phyloP scores from a whole-genome alignment of 2,329 filamentous ascomycete species.

The Lecanicillium sp. region DNA sequence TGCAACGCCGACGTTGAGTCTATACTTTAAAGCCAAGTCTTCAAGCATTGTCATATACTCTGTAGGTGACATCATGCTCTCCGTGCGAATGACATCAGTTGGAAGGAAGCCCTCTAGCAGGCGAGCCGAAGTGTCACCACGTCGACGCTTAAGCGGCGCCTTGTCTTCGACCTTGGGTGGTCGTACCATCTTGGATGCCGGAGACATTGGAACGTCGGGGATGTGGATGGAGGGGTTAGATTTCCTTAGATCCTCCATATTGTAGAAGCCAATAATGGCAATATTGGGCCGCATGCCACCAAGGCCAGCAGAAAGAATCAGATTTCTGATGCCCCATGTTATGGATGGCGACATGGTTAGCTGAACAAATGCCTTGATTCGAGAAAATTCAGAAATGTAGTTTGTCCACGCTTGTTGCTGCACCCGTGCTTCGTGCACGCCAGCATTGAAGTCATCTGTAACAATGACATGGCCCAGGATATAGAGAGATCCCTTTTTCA shows the following conservation, averaged over 20 bases:
- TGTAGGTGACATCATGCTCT: constrained; percentile 58
- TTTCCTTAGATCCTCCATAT: constrained; percentile 65
- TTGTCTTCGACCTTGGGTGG: constrained; percentile 23
- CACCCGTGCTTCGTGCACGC: constrained; percentile 71
- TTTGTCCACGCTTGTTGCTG: constrained; percentile 80
- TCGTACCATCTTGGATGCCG: constrained; percentile 21
- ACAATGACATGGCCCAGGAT: constrained; percentile 85
- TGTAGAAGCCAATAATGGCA: constrained; percentile 71
- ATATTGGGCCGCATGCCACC: constrained; percentile 89
- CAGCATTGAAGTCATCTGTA: constrained; percentile 68
- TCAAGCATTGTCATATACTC: constrained; percentile 79
- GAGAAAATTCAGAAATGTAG: constrained; percentile 73
- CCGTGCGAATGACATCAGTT: constrained; percentile 60
- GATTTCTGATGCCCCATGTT: constrained; percentile 77
- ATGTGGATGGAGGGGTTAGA: constrained; percentile 49
- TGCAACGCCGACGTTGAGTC: constrained; percentile 77
- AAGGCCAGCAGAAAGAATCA: constrained; percentile 72
- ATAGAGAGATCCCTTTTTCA: constrained; percentile 82
- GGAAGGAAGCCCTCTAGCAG: constrained; percentile 53
- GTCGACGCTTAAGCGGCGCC: constrained; percentile 24
- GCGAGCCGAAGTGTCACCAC: constrained; percentile 46
- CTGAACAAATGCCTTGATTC: constrained; percentile 85
- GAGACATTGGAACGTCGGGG: constrained; percentile 36
- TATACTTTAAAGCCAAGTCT: constrained; percentile 67
- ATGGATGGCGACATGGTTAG: constrained; percentile 74